Evolutionary conservation across 2,329 filamentous ascomycete species (phyloP), one percentile per base, ranked within the genome.

Genomic region (Dactylellina leptospora): DNA sequence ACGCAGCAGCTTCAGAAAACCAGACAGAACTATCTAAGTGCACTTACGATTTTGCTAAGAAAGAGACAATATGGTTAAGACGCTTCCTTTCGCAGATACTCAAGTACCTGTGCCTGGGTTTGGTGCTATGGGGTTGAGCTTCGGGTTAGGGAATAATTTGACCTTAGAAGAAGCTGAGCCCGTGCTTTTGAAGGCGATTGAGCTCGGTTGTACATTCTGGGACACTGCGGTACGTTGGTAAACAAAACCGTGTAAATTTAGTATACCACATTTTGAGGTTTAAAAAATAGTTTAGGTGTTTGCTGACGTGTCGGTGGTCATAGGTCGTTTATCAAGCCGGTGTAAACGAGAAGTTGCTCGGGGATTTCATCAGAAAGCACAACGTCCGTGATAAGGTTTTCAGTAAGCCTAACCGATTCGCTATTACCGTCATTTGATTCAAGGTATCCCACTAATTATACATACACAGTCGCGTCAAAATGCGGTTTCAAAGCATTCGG

Each of bases 331-430:
- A 84, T 66, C 75, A 78, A 75, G 79, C 80, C 1, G 82, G 82
- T 33, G 79, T 83, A 10, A 84, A 84, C 51, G 83, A 84, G 60
- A 83, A 82, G 76, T 79, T 84, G 0, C 76, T 84, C 0, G 83
- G 82, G 2, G 82, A 83, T 28, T 84, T 84, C 69, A 83, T 84
- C 70, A 76, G 80, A 22, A 84, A 84, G 74, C 82, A 84, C 76
- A 82, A 84, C 51, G 78, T 82, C 8, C 81, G 83, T 1, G 82
- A 84, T 60, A 83, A 84, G 73, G 38, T 84, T n/a, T 84, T 84
- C 72, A 76, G 82, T 82, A 69, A 56, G 81, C 77, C 8, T 30
- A 47, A 44, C 4, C 18, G 2, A 13, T 13, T 33, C 13, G 16
- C 16, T 8, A 16, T 2, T 45, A 20, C 20, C 4, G 5, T 22